phyloP scores from a whole-genome alignment of 331 rosid species.

The Stylosanthes scabra region DNA sequence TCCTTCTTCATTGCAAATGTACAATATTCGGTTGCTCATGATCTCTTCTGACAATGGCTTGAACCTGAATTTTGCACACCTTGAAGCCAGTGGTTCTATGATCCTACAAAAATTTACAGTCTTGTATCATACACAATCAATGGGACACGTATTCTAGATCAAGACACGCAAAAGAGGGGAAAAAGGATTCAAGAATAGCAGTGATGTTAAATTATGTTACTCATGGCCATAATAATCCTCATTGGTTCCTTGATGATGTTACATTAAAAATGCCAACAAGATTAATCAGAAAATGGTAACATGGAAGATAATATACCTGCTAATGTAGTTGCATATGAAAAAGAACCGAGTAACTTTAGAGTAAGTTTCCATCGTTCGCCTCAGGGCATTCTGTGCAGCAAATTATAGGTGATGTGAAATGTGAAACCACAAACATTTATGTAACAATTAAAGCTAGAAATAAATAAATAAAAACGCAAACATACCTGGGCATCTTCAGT shows the following conservation, averaged over 20 bases:
- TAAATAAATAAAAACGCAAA: conserved; percentile 4
- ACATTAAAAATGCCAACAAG: conserved; percentile 1
- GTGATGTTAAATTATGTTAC: background rate
- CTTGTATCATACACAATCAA: conserved; percentile 29
- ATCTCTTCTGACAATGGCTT: conserved; percentile 90
- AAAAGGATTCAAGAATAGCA: conserved; percentile 6
- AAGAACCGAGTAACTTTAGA: conserved; percentile 94
- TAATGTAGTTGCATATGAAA: conserved; percentile 93
- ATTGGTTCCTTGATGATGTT: background rate
- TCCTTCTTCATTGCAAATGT: conserved; percentile 87
- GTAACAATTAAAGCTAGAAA: background rate
- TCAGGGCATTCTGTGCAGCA: conserved; percentile 80
- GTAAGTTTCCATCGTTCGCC: conserved; percentile 94
- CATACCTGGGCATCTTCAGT: conserved; percentile 95
- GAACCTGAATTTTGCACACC: conserved; percentile 98
- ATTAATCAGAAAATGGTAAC: conserved; percentile 15
- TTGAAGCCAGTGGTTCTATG: conserved; percentile 97
- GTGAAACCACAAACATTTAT: background rate
- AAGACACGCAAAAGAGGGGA: conserved; percentile 9
- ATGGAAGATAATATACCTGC: conserved; percentile 62
- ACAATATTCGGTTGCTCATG: conserved; percentile 71
- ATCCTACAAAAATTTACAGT: conserved; percentile 62
- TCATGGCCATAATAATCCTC: background rate
- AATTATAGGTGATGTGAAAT: conserved; percentile 8
- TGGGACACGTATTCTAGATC: conserved; percentile 7